phyloP scores from a whole-genome alignment of 2,329 filamentous ascomycete genomes.

The Juglanconis juglandina region DNA sequence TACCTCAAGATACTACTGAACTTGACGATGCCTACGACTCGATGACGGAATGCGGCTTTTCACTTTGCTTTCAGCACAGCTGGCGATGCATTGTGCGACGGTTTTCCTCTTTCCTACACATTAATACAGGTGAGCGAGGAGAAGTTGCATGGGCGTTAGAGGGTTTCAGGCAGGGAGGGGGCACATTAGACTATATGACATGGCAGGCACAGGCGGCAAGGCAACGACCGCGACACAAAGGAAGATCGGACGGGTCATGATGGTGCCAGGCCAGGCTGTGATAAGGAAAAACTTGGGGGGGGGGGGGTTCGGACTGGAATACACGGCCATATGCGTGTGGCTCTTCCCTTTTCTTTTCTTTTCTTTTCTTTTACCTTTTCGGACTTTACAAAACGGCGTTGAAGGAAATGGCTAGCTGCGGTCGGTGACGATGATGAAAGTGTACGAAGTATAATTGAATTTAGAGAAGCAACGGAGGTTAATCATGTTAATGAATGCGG shows the following conservation, averaged over 20 bases:
- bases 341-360: neutral
- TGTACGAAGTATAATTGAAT: slow-evolving; percentile 19
- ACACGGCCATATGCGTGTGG: neutral
- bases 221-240: slow-evolving; percentile 2
- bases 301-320: slow-evolving; percentile 1
- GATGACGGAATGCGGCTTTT: slow-evolving; percentile 12
- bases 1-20: slow-evolving; percentile 18
- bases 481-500: neutral
- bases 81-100: slow-evolving; percentile 10
- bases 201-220: neutral
- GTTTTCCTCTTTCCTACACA: slow-evolving; percentile 3
- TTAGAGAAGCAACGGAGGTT: slow-evolving; percentile 11
- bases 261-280: neutral
- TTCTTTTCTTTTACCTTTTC: neutral
- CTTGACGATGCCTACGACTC: slow-evolving; percentile 12
- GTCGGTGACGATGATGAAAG: slow-evolving; percentile 6
- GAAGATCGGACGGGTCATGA: neutral
- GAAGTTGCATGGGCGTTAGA: slow-evolving; percentile 14
- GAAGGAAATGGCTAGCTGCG: neutral
- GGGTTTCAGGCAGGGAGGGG: neutral
- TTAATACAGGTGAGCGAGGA: slow-evolving; percentile 6
- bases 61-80: neutral
- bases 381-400: neutral
- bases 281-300: neutral
- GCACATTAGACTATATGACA: neutral